Evolutionary conservation across 2,329 filamentous ascomycete genomes (phyloP).

Genomic region (Pyrenophora tritici-repentis): DNA sequence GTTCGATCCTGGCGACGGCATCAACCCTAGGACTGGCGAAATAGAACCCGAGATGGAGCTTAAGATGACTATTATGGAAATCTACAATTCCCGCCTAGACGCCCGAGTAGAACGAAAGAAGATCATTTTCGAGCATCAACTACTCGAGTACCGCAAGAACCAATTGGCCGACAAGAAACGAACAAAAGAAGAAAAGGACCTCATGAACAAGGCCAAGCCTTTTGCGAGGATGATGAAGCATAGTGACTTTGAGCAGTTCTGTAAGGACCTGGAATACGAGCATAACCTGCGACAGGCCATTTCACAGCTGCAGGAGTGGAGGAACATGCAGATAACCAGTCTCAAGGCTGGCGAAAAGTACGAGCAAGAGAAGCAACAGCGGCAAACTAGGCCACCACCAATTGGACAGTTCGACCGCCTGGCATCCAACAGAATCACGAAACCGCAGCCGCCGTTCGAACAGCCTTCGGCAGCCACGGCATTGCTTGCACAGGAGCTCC

Average conservation of each 20-base stretch:
- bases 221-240: constrained; percentile 97
- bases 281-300: constrained; percentile 91
- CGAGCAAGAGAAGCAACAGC: constrained; percentile 80
- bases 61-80: constrained; percentile 97
- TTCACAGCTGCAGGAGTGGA: constrained; percentile 90
- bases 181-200: constrained; percentile 90
- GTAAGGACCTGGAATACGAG: constrained; percentile 85
- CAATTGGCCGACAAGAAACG: constrained; percentile 88
- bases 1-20: constrained; percentile 92
- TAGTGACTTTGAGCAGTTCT: constrained; percentile 84
- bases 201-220: constrained; percentile 91
- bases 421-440: constrained; percentile 70
- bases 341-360: constrained; percentile 88
- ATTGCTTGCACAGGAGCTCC: constrained; percentile 78
- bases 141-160: constrained; percentile 93
- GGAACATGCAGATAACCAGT: constrained; percentile 80
- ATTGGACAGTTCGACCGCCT: constrained; percentile 87
- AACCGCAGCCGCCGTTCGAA: constrained; percentile 66
- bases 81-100: constrained; percentile 92
- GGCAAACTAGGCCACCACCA: constrained; percentile 68
- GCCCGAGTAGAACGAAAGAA: constrained; percentile 93
- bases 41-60: constrained; percentile 95
- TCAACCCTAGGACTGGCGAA: constrained; percentile 81
- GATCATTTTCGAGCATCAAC: constrained; percentile 91
- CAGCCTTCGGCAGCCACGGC: constrained; percentile 75